A percentile compares a stretch with the other conserved stretches of the same genome.
Conservation (phyloP, 192 early-diverging fungal species). For the Coemansia sp. region DNA sequence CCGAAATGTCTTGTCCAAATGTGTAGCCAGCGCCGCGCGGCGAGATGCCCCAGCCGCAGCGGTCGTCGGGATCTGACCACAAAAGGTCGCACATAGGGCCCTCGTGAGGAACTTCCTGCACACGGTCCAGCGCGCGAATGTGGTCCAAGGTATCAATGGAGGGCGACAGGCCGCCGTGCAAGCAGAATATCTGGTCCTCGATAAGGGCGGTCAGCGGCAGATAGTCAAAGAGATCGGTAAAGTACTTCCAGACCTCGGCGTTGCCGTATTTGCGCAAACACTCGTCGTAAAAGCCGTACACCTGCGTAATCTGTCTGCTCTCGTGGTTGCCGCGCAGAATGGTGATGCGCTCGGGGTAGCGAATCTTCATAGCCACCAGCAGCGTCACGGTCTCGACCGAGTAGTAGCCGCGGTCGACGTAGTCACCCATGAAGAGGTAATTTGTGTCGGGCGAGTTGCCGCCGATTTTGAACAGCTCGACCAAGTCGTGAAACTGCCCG, state of each 20-base stretch:
- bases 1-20: conserved; percentile 84
- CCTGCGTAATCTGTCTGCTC: conserved; percentile 97
- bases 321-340: conserved; percentile 99
- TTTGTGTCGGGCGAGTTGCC: conserved; percentile 96
- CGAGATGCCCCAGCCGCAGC: conserved; percentile 84
- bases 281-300: conserved; percentile 99
- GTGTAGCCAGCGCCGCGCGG: conserved; percentile 86
- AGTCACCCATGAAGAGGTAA: conserved; percentile 99
- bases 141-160: conserved; percentile 96
- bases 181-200: conserved; percentile 96
- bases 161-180: conserved; percentile 96
- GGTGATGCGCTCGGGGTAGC: conserved; percentile 87
- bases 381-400: conserved; percentile 97
- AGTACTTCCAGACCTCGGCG: conserved; percentile 97
- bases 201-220: conserved; percentile 94
- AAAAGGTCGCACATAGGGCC: conserved; percentile 86
- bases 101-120: conserved; percentile 88
- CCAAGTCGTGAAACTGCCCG: conserved; percentile 98
- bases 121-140: conserved; percentile 89
- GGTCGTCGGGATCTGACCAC: conserved; percentile 87
- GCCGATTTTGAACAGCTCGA: conserved; percentile 95
- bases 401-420: conserved; percentile 98
- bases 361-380: conserved; percentile 92
- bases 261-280: conserved; percentile 97
- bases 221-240: conserved; percentile 98